Conservation (phyloP, 1,284 basidiomycete genomes). For the Limonomyces culmigenus region DNA sequence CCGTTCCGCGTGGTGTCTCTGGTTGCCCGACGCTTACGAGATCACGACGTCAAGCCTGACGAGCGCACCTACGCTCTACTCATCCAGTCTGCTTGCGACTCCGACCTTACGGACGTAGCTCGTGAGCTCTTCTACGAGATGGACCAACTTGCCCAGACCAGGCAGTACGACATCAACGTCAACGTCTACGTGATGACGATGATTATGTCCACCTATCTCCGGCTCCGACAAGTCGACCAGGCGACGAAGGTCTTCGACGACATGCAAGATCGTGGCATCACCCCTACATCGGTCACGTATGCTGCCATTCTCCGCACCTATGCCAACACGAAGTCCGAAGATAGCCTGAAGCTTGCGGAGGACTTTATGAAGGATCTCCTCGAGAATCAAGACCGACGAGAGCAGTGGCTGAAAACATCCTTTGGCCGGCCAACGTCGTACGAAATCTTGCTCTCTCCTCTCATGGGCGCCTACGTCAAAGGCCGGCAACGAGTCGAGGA, state of each 20-base stretch:
- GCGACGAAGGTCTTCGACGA: constrained; percentile 63
- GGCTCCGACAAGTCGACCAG: constrained; percentile 29
- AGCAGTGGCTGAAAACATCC: constrained; percentile 20
- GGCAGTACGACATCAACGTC: constrained; percentile 23
- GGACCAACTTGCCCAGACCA: constrained; percentile 24
- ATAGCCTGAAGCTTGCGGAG: constrained; percentile 38
- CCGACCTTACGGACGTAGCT: constrained; percentile 51
- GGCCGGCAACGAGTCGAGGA: constrained; percentile 25
- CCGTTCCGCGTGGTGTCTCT: constrained; percentile 54
- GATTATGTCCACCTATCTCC: constrained; percentile 69
- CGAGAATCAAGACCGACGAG: constrained; percentile 15
- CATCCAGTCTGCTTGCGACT: constrained; percentile 75
- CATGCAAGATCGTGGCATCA: constrained; percentile 53
- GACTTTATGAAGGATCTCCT: constrained; percentile 40
- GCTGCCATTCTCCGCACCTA: constrained; percentile 54
- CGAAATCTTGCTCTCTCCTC: constrained; percentile 43
- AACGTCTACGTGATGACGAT: constrained; percentile 65
- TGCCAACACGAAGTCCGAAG: constrained; percentile 25
- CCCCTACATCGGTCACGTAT: constrained; percentile 61
- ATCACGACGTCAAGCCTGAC: constrained; percentile 36
- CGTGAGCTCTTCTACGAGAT: constrained; percentile 54
- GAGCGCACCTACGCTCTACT: constrained; percentile 58
- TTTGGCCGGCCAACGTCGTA: constrained; percentile 24
- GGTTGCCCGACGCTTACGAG: constrained; percentile 45
- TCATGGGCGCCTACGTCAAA: constrained; percentile 42